phyloP scores from a whole-genome alignment of 2,329 filamentous ascomycete species.

The Colletotrichum tanaceti region DNA sequence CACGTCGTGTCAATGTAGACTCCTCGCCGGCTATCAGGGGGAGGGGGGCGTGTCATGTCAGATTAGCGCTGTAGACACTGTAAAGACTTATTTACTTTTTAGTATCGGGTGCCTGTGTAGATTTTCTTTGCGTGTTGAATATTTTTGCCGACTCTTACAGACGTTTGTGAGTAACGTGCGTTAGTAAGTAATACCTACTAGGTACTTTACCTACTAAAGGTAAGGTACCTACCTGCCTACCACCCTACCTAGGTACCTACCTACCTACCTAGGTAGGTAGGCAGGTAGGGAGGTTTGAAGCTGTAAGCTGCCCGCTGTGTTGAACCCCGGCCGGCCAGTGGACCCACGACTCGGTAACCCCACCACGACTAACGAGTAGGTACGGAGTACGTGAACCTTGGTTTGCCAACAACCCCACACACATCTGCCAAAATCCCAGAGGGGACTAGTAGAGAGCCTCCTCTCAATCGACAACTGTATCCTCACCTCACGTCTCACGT shows the following conservation, averaged over 20 bases:
- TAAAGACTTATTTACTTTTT: too few species aligned
- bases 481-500: constrained; percentile 33
- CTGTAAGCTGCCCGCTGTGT: not conserved
- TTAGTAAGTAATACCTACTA: too few species aligned
- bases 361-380: too few species aligned
- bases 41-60: not conserved
- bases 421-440: constrained; percentile 37
- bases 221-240: too few species aligned
- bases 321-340: constrained; percentile 23
- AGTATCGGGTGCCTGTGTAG: too few species aligned
- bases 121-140: too few species aligned
- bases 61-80: not conserved
- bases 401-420: constrained; percentile 33
- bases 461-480: constrained; percentile 34
- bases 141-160: too few species aligned
- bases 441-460: constrained; percentile 35
- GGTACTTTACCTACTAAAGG: too few species aligned
- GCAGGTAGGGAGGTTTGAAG: not conserved
- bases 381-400: constrained; percentile 24
- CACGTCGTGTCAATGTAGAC: not conserved
- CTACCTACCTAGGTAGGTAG: too few species aligned
- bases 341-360: constrained; percentile 25
- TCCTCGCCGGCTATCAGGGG: not conserved
- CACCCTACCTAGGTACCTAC: too few species aligned
- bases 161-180: too few species aligned